Evolutionary conservation across 2,329 filamentous ascomycete species (phyloP), one percentile per base, ranked within the genome.

Genomic region (Cladophialophora chaetospira): DNA sequence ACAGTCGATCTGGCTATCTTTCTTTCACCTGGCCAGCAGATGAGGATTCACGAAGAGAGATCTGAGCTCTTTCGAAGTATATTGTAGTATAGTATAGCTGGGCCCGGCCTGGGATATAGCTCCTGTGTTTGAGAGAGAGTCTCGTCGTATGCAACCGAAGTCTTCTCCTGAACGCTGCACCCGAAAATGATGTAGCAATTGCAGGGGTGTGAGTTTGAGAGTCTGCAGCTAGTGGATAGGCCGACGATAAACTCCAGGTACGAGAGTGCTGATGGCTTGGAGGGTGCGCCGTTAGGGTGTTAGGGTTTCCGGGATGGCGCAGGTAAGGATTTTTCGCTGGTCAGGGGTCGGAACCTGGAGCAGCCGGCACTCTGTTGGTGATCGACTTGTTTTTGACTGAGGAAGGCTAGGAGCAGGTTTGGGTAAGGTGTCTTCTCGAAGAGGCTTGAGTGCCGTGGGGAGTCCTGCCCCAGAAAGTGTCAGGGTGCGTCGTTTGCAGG

Each of bases 71-170:
- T 55, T 48, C 29, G 52, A 48, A 57, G n/a, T 44, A 58, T 58
- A 58, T 58, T 46, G 29, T 23, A 42, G 31, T 51, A 48, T 53
- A 26, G 4, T 48, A 45, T 44, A 21, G 25, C 57, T 45, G 46
- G 58, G 53, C 60, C 55, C 60, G 53, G 57, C 57, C 60, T 57
- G 58, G 60, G 56, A 36, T 62, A 57, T 36, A 52, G 60, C 60
- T 60, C 57, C 60, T 60, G 38, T 60, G 60, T 62, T 62, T 62
- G 60, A 62, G 60, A 53, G 51, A 53, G 57, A 57, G 53, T 54
- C 59, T 49, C 48, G 47, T 58, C 45, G 57, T 60, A 49, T 56
- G 17, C 49, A 53, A 53, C 38, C 49, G 49, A 45, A 33, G 40
- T 31, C 4, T 21, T 46, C 60, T 55, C 60, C 60, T 62, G 60